Base-by-base conservation (phyloP, 1,284 basidiomycete genomes). In the Ustilago loliicola region DNA sequence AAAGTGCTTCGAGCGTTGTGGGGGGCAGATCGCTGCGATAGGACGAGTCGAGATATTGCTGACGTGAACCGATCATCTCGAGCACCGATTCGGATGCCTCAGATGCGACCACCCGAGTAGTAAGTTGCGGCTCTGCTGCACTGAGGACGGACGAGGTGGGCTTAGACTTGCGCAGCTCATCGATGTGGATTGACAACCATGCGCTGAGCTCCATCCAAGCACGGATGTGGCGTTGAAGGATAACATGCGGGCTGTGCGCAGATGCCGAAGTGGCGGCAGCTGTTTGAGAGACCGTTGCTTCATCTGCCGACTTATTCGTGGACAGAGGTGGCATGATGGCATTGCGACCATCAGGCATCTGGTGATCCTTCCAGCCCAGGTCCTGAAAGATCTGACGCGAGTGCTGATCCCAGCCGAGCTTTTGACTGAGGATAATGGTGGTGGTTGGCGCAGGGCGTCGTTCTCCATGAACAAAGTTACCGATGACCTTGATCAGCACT, bases 161-260 rank as follows among this genome's bases (percentile, higher is more conserved):
- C n/a, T 53, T 62, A 1, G 27, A 54, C 13, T 48, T 57, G 36
- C 60, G 52, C 27, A 78, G 29, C 21, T 62, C 45, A n/a, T 67
- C 61, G 25, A 61, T 19, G 29, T 71, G 61, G 53, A 67, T 72
- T 3, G 57, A 47, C 17, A 72, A 59, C 79, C 79, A 80, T 2
- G 66, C 62, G 32, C 54, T 64, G 25, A 80, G 61, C 55, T 80
- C 79, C 29, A 80, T 66, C 79, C 79, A 80, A n/a, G 79, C 76
- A 9, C 79, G 76, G 2, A 63, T 58, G 50, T 74, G 66, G 7
- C 76, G 55, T 32, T 42, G 61, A 15, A 77, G 62, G 3, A 55
- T 29, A 10, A 57, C 23, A 9, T 52, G 30, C 7, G 36, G 23
- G n/a, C 17, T 17, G n/a, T 19, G 21, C 8, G n/a, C 42, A 45